Percentiles rank a stretch among this genome's conserved stretches.
Evolutionary conservation across 371 early-diverging fungal species (phyloP).

Genomic region (Mucor plumbeus): DNA sequence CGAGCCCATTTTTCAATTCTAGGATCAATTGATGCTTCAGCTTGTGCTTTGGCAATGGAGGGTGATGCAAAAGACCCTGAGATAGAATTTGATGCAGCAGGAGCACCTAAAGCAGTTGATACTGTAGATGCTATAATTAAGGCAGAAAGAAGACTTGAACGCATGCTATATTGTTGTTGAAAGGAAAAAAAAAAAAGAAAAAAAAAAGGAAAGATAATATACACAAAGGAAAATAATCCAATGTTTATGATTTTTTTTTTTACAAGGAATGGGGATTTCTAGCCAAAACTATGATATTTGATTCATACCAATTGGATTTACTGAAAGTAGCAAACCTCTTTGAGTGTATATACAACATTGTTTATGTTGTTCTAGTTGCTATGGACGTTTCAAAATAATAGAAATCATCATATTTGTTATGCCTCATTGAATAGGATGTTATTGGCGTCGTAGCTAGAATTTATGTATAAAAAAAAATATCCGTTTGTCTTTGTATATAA

Average conservation of each 20-base stretch:
- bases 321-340: neutral
- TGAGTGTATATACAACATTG: neutral
- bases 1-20: slow-evolving; percentile 4
- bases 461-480: too few species aligned
- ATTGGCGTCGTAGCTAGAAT: too few species aligned
- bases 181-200: neutral
- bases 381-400: too few species aligned
- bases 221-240: neutral
- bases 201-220: too few species aligned
- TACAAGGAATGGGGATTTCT: slow-evolving; percentile 2
- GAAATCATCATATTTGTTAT: too few species aligned
- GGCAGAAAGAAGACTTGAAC: neutral
- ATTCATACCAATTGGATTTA: neutral
- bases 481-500: too few species aligned
- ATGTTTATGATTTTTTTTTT: neutral
- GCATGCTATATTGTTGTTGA: neutral
- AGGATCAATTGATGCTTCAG: neutral
- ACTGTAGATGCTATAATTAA: neutral
- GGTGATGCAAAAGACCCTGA: neutral
- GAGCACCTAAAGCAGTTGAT: slow-evolving; percentile 1
- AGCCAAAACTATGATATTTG: slow-evolving; percentile 6
- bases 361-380: too few species aligned
- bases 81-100: neutral
- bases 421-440: too few species aligned
- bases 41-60: neutral